A percentile compares a stretch with the other conserved stretches of the same genome.
These are phyloP conservation scores for Cadophora malorum DNA, from an alignment of 2,329 filamentous ascomycete species.

Conservation along the genomic window DNA sequence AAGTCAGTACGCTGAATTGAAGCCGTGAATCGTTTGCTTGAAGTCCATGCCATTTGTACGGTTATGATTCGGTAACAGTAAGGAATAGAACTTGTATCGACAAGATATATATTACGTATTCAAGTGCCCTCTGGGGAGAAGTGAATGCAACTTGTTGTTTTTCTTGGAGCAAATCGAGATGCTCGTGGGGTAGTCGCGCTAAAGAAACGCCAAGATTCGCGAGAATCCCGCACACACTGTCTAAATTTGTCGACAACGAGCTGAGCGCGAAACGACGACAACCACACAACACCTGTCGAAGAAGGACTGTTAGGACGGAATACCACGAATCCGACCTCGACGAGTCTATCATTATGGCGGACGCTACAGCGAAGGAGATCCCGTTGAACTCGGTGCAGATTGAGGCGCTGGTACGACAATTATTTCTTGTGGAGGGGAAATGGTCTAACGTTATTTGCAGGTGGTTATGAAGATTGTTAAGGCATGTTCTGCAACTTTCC, in stretches of 20 bases:
- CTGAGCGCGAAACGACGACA: constrained; percentile 9
- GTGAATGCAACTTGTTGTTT: background rate
- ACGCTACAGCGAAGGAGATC: constrained; percentile 63
- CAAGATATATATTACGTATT: no score
- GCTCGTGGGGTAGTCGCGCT: constrained; percentile 4
- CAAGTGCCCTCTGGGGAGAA: background rate
- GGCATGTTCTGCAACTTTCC: constrained; percentile 87
- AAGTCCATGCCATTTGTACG: no score
- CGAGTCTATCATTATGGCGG: constrained; percentile 58
- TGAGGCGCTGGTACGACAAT: constrained; percentile 81
- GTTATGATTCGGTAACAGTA: no score
- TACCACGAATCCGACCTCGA: background rate
- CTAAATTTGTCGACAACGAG: constrained; percentile 17
- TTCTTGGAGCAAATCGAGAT: background rate
- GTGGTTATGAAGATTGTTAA: constrained; percentile 98
- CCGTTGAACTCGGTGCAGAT: constrained; percentile 89
- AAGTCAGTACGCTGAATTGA: no score
- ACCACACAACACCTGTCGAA: constrained; percentile 1
- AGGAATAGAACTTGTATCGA: no score
- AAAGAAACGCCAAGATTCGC: background rate
- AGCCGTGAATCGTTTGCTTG: no score
- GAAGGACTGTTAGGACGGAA: background rate
- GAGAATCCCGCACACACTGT: constrained; percentile 9
- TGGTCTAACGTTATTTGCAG: constrained; percentile 53
- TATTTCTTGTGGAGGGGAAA: constrained; percentile 43